Conservation (phyloP, 306 rosid genomes). For the Castanea sativa region DNA sequence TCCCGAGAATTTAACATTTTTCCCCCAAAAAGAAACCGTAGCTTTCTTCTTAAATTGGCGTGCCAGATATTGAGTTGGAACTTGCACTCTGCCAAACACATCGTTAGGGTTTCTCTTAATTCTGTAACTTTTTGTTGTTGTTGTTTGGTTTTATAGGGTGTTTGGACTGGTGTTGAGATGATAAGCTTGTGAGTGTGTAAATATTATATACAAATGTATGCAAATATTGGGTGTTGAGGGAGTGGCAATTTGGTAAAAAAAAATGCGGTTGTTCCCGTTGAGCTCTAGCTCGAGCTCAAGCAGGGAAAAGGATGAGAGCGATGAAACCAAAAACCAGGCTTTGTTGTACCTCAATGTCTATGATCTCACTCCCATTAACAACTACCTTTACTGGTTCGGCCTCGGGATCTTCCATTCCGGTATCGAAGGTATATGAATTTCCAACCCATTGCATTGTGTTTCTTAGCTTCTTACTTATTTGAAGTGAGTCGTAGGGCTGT, state of each 20-base stretch:
- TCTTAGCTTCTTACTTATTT: no score
- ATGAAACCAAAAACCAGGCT: conserved; percentile 26
- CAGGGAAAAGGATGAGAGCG: conserved; percentile 37
- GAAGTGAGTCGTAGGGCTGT: no score
- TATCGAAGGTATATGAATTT: conserved; percentile 62
- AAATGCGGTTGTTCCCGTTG: conserved; percentile 73
- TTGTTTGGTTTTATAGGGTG: conserved; percentile 19
- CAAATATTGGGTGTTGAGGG: conserved; percentile 24
- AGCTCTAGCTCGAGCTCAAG: conserved; percentile 45
- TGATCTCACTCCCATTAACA: conserved; percentile 85
- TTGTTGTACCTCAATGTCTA: conserved; percentile 84
- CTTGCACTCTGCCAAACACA: background rate
- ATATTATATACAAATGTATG: background rate
- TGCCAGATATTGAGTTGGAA: background rate
- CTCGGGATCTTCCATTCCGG: conserved; percentile 90
- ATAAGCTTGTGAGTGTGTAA: conserved; percentile 39
- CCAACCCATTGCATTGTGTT: no score
- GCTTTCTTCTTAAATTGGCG: background rate
- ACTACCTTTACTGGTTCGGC: conserved; percentile 77
- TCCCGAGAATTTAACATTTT: background rate
- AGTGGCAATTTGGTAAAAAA: conserved; percentile 8
- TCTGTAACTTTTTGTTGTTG: background rate
- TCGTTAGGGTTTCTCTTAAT: background rate
- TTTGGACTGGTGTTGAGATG: conserved; percentile 22
- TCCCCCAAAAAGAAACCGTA: background rate